phyloP scores from a whole-genome alignment of 2,329 filamentous ascomycete species.

The Fusarium sp. region DNA sequence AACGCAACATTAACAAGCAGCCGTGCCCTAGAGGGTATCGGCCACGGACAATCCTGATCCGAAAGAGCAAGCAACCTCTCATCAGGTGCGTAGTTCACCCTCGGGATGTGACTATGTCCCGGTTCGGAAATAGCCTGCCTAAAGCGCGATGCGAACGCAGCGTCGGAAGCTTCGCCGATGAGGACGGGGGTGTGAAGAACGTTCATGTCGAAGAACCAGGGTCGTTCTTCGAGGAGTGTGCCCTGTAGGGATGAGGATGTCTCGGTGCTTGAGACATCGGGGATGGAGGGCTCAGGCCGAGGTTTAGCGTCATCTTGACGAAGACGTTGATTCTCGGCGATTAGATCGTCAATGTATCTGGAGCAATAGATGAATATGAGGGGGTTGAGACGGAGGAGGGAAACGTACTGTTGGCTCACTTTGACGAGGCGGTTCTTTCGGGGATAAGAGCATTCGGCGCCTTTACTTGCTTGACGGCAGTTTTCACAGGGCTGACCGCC shows the following conservation, averaged over 20 bases:
- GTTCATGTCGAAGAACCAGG: conserved; percentile 49
- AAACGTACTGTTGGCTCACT: conserved; percentile 44
- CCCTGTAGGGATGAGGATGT: conserved; percentile 24
- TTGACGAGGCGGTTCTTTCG: conserved; percentile 46
- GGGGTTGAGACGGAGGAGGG: accelerated
- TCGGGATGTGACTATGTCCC: conserved; percentile 45
- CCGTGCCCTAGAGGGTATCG: conserved; percentile 46
- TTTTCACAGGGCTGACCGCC: conserved; percentile 47
- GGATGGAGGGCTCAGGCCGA: conserved; percentile 14
- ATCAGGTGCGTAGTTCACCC: conserved; percentile 48
- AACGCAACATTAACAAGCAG: conserved; percentile 50
- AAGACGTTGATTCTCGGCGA: conserved; percentile 48
- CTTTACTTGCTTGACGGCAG: conserved; percentile 44
- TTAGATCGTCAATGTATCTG: conserved; percentile 48
- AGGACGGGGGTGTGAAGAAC: conserved; percentile 47
- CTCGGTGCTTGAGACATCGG: conserved; percentile 21
- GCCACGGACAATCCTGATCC: conserved; percentile 49
- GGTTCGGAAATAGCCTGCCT: conserved; percentile 47
- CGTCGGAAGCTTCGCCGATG: conserved; percentile 50
- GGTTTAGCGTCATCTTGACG: conserved; percentile 25
- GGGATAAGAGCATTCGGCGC: conserved; percentile 46
- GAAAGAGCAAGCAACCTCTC: conserved; percentile 41
- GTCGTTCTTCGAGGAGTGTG: conserved; percentile 36
- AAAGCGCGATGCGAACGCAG: conserved; percentile 50
- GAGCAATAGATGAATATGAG: neutral